Percentiles rank a stretch among this genome's conserved stretches.
Conservation (phyloP, 2,329 filamentous ascomycete genomes). For the Dendrostoma leiphaemia region DNA sequence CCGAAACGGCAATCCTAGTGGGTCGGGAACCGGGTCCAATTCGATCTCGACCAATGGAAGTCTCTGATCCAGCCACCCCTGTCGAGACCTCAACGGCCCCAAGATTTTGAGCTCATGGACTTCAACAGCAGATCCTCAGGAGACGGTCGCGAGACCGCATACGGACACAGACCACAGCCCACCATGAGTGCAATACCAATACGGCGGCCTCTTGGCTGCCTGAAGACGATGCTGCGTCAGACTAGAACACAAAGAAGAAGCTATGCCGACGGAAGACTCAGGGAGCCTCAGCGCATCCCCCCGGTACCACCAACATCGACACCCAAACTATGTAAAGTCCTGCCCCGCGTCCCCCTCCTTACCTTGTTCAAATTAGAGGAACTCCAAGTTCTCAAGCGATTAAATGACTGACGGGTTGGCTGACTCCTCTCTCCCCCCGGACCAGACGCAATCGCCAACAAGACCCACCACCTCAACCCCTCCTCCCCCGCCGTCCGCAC, state of each 20-base stretch:
- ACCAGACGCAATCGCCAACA: conserved; percentile 23
- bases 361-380: no score
- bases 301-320: conserved; percentile 28
- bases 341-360: background rate
- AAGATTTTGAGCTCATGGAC: conserved; percentile 19
- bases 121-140: conserved; percentile 14
- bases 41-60: background rate
- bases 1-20: background rate
- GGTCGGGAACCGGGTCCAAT: no score
- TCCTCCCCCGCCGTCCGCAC: conserved; percentile 31
- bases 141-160: conserved; percentile 9
- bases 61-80: background rate
- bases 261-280: conserved; percentile 13
- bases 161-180: conserved; percentile 19
- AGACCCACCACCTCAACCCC: conserved; percentile 29
- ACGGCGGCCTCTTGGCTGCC: conserved; percentile 68
- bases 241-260: conserved; percentile 39
- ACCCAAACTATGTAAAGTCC: conserved; percentile 28
- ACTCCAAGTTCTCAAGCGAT: no score
- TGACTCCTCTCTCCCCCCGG: background rate
- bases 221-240: conserved; percentile 63
- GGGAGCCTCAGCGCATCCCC: conserved; percentile 3
- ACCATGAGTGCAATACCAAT: conserved; percentile 60
- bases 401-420: no score
- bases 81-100: conserved; percentile 4